Evolutionary conservation across 179 eudicot genomes (phyloP), one percentile per base, ranked within the genome.

Genomic region (Drosera spatulata): DNA sequence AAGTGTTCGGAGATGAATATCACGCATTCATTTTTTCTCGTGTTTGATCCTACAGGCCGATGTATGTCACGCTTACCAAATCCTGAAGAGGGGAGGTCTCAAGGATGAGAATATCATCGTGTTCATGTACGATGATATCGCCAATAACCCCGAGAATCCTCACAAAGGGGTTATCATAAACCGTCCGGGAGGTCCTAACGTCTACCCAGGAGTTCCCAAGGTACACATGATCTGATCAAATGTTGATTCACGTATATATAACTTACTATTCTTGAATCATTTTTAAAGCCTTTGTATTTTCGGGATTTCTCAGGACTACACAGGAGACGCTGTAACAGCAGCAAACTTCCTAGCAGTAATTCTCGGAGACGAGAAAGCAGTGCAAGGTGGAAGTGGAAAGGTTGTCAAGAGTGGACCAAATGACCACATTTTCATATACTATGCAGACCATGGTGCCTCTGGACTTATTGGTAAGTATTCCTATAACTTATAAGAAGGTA

Each of bases 201-300:
- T 91, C 38, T 91, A 91, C 61, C 66, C 73, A 39, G 98, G 95
- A 65, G 95, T 91, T 57, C 98, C 98, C 6, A 91, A 88, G 98
- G 98, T 91, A 39, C 33, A 22, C 1, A 22, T 5, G 47, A 41
- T 12, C 9, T 39, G 38, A 56, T 13, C 13, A 10, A 22, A 22
- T 22, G 1, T 22, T 0, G 33, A 22, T 22, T 22, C 33, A 22
- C 1, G 33, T n/a, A n/a, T 22, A 22, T 22, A 22, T 22, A 22
- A 22, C 33, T 22, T 22, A 0, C 1, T 0, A 22, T 22, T 22
- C 33, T 22, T 22, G 33, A 22, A 22, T 22, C 33, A 22, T 22
- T 22, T 22, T 22, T 22, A n/a, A 22, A 22, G 33, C 47, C 52
- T 56, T 40, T n/a, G n/a, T n/a, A n/a, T 41, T 6, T 65, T 73